Evolutionary conservation across 129 eudicot genomes (phyloP).

Genomic region (Centaurea solstitialis): DNA sequence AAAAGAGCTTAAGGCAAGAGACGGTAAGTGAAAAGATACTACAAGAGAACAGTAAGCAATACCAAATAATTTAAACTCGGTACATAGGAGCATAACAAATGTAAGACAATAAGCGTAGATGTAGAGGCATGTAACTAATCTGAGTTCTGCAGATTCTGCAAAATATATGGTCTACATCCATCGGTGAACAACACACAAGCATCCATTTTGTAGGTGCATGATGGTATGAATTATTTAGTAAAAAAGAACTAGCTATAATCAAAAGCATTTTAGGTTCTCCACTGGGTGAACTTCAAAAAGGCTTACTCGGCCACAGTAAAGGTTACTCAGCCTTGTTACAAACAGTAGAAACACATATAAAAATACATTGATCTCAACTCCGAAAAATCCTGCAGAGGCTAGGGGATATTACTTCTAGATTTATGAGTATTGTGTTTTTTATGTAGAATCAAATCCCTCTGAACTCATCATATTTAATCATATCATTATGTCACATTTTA

Average conservation of each 20-base stretch:
- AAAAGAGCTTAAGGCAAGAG: too few species aligned
- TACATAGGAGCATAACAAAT: too few species aligned
- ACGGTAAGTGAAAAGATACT: too few species aligned
- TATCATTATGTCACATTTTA: constrained; percentile 6
- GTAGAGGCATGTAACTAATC: too few species aligned
- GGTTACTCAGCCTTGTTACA: neutral
- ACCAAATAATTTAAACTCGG: too few species aligned
- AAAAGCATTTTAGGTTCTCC: constrained; percentile 4
- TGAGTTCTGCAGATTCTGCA: constrained; percentile 76
- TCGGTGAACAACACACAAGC: constrained; percentile 34
- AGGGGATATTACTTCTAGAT: constrained; percentile 74
- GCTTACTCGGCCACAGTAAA: neutral
- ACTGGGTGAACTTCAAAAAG: neutral
- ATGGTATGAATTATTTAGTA: neutral
- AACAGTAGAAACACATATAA: neutral
- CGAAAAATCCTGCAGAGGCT: constrained; percentile 70
- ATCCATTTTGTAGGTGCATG: neutral
- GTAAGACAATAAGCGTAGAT: too few species aligned
- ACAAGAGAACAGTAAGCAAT: too few species aligned
- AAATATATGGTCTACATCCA: constrained; percentile 62
- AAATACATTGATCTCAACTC: constrained; percentile 75
- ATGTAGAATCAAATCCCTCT: constrained; percentile 73
- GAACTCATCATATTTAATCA: neutral
- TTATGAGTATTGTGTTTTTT: constrained; percentile 71
- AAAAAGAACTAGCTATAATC: neutral